Base-by-base conservation (phyloP, 2,329 filamentous ascomycete species). In the Sordariomycetes sp. region DNA sequence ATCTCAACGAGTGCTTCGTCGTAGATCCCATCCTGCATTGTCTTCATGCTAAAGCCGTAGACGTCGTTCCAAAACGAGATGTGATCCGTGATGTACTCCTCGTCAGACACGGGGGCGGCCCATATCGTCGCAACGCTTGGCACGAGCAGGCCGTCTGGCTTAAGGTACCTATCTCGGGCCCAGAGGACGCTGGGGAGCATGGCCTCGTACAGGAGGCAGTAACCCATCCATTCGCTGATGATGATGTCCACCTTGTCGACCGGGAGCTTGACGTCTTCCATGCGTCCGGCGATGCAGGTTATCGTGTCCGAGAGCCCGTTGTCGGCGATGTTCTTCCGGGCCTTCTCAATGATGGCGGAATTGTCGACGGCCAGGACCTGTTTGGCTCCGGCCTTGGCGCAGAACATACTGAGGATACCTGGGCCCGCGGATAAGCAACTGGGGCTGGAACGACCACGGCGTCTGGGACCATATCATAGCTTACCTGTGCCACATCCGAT, bases 171-270 rank as follows among this genome's bases (percentile, higher is more conserved):
- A 72, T 97, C 92, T 61, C 92, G 82, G 51, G 93, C 93, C 67
- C 85, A 93, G 55, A 97, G 79, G 24, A 97, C 90, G 54, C 90
- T 95, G 62, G 94, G 90, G 32, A 97, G 83, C 92, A 97, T 97
- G 59, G 91, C 90, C 73, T 97, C 92, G 71, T 95, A 97, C 6
- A 97, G 80, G 20, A 97, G 80, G 62, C 87, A 89, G 70, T 97
- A 97, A 34, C 92, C 92, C 92, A 97, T 97, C 92, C 92, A 97
- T 71, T 97, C 92, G 60, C 89, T 95, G 61, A 97, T 87, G 68
- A 97, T 96, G 66, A 97, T 87, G 72, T 97, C 93, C 53, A 97
- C 92, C 67, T 92, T 78, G 58, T 84, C 78, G 8, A 93, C 86
- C 1, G 89, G 91, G 24, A 91, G 79, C 59, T 74, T 78, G 58